Base-by-base conservation (phyloP, 2,329 filamentous ascomycete species). In the Pleomassaria siparia region DNA sequence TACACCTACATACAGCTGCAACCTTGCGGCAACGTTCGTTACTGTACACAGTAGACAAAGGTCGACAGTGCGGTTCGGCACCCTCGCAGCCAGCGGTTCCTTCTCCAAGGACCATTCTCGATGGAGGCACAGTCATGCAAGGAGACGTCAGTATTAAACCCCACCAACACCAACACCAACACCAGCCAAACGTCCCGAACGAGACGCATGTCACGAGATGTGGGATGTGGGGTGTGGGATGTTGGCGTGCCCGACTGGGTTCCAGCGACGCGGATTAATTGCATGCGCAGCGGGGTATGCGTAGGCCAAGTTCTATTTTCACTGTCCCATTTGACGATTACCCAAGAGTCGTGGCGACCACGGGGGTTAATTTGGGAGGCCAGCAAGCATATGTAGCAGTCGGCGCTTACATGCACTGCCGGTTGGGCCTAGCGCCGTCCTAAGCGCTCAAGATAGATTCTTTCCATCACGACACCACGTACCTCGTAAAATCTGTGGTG, bases 301-400 rank as follows among this genome's bases (percentile, higher is more conserved):
- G 59, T 65, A 64, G 47, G 66, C 63, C 65, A 69, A 69, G 63
- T 28, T 48, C 59, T 60, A 58, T 57, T 59, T 62, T 49, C 20
- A 47, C 51, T 53, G 43, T 44, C 53, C 51, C 53, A 54, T 48
- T 45, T 49, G 50, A 60, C 42, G 54, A 58, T 49, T 56, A 56
- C 43, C 54, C 47, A 55, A 40, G 54, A 47, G 51, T 44, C 37
- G 50, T 53, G 44, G n/a, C 54, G 60, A 56, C 53, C 37, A 60
- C 51, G 60, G n/a, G n/a, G 53, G 55, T 49, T 43, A 52, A 50
- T 40, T 49, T 53, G 49, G 45, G 55, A 55, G 53, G 53, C 53
- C 54, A 60, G 52, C 44, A 43, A n/a, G n/a, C n/a, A n/a, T n/a
- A n/a, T n/a, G n/a, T 44, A 18, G 46, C 46, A 46, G 49, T 49